A percentile compares a stretch with the other conserved stretches of the same genome.
Evolutionary conservation across 176 grass and related monocot species (phyloP).

Genomic region (Eragrostis nindensis): DNA sequence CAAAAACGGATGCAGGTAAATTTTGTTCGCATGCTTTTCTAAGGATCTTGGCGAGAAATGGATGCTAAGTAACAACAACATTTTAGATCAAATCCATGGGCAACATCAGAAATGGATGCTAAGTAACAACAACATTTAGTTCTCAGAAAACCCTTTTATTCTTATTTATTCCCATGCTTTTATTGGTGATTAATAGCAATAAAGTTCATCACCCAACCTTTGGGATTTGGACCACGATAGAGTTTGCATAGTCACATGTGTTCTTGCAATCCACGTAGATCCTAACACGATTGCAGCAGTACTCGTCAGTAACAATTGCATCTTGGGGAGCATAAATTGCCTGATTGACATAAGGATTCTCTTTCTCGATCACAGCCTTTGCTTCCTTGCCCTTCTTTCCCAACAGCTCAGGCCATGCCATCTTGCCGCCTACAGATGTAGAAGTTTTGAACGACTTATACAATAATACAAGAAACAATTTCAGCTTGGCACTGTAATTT

Average conservation of each 20-base stretch:
- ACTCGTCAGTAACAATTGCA: neutral
- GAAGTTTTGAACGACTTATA: neutral
- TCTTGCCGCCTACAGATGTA: neutral
- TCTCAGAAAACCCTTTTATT: too few species aligned
- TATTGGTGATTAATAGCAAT: neutral
- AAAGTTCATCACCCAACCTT: constrained; percentile 22
- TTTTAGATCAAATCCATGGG: too few species aligned
- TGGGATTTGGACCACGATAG: constrained; percentile 4
- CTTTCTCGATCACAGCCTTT: constrained; percentile 2
- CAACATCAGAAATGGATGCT: too few species aligned
- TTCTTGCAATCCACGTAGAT: neutral
- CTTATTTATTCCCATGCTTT: too few species aligned
- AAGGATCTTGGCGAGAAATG: too few species aligned
- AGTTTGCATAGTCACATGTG: constrained; percentile 16
- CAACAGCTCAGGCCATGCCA: constrained; percentile 34
- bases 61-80: too few species aligned
- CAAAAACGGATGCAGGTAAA: too few species aligned
- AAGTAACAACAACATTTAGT: too few species aligned
- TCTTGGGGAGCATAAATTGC: neutral
- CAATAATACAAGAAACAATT: neutral
- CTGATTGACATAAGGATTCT: neutral
- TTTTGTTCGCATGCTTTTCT: too few species aligned
- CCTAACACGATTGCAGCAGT: constrained; percentile 44
- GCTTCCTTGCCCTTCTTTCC: constrained; percentile 42
- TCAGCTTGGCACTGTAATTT: neutral